Conservation (phyloP, 331 rosid species). For the Stylosanthes scabra region DNA sequence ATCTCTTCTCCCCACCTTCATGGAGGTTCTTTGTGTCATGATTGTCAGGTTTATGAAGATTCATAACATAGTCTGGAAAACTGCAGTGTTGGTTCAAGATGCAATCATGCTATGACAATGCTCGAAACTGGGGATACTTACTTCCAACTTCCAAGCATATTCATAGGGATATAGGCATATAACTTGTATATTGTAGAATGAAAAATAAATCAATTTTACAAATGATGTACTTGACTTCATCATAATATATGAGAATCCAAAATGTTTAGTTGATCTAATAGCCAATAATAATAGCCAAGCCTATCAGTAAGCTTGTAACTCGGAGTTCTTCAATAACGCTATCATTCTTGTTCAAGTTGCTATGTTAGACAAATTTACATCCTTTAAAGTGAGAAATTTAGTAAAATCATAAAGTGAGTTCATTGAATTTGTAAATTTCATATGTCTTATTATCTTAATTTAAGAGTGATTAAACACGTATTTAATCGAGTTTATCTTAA, state of each 20-base stretch:
- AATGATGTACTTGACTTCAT: constrained; percentile 29
- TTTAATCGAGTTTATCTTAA: no score
- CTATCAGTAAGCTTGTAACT: not conserved
- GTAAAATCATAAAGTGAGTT: no score
- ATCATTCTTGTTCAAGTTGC: not conserved
- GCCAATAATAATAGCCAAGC: not conserved
- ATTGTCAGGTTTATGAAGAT: constrained; percentile 31
- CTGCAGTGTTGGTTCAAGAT: constrained; percentile 26
- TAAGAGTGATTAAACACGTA: no score
- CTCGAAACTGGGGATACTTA: constrained; percentile 9
- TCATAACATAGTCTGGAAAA: constrained; percentile 25
- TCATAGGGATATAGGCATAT: constrained; percentile 27
- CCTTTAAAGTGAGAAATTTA: no score
- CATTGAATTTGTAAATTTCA: no score
- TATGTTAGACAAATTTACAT: not conserved
- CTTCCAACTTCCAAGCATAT: constrained; percentile 35
- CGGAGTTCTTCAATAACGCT: not conserved
- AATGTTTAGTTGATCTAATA: not conserved
- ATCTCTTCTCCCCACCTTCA: no score
- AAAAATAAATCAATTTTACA: constrained; percentile 26
- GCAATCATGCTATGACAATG: constrained; percentile 1
- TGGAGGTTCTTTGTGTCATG: no score
- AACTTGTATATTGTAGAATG: constrained; percentile 10
- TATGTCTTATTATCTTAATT: no score
- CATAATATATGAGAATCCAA: constrained; percentile 19